Evolutionary conservation across 2,329 filamentous ascomycete species (phyloP).

Genomic region (Diaporthe sp.): DNA sequence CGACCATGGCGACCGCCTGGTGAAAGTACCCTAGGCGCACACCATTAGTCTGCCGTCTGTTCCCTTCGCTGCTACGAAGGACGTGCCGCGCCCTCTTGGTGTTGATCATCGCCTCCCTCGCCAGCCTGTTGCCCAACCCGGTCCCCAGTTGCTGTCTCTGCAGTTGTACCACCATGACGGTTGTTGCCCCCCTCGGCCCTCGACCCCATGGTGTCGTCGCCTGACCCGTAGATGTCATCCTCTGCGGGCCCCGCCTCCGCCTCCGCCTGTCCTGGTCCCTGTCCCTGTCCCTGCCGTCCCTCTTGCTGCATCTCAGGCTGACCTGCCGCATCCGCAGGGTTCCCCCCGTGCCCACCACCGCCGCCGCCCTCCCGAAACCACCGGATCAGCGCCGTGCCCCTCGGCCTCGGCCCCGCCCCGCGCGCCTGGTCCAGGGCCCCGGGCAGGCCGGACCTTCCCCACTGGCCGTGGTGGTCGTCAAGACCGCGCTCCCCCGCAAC

Average conservation of each 20-base stretch:
- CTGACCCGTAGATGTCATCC: constrained; percentile 1
- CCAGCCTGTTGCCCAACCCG: neutral
- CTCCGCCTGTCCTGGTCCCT: too few relatives aligned
- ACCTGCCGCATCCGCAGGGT: neutral
- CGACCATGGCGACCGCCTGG: neutral
- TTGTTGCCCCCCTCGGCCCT: neutral
- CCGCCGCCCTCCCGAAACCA: constrained; percentile 7
- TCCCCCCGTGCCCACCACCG: neutral
- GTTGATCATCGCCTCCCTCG: neutral
- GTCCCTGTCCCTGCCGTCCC: neutral
- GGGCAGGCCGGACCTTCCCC: constrained; percentile 4
- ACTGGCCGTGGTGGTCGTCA: neutral
- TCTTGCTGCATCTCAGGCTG: constrained; percentile 13
- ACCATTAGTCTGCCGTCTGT: neutral
- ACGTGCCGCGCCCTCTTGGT: neutral
- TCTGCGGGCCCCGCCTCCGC: neutral
- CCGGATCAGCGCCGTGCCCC: constrained; percentile 9
- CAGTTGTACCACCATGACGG: neutral
- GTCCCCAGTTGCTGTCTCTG: neutral
- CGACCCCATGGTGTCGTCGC: neutral
- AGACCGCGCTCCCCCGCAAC: neutral
- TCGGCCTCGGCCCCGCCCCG: constrained; percentile 21
- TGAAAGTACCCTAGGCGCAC: neutral
- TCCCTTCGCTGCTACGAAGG: neutral
- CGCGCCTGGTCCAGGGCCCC: neutral